Conservation (phyloP, 768 basidiomycete species). For the Kwoniella dendrophila region DNA sequence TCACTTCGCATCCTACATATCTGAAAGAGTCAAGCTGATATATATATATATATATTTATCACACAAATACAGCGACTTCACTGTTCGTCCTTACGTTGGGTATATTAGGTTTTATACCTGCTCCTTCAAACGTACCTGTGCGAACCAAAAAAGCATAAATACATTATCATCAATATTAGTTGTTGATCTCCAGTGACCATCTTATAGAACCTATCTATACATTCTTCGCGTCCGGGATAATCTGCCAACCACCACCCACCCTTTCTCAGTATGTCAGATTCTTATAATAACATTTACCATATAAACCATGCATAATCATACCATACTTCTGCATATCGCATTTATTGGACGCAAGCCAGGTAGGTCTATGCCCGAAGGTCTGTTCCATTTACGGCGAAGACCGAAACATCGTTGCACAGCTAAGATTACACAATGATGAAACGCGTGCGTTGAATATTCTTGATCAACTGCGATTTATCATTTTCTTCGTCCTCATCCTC, state of each 20-base stretch:
- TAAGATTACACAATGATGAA: too few species aligned
- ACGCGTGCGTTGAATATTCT: too few species aligned
- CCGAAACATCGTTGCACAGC: too few species aligned
- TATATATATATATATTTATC: background rate
- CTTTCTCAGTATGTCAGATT: too few species aligned
- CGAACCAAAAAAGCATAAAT: slow-evolving; percentile 31
- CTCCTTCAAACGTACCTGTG: slow-evolving; percentile 36
- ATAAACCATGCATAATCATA: too few species aligned
- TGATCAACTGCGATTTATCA: too few species aligned
- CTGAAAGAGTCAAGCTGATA: background rate
- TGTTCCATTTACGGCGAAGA: too few species aligned
- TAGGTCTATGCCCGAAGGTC: too few species aligned
- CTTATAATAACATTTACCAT: too few species aligned
- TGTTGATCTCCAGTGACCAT: background rate
- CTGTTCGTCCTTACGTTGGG: slow-evolving; percentile 49
- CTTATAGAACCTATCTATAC: background rate
- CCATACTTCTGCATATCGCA: too few species aligned
- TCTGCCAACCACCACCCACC: background rate
- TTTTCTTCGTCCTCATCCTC: too few species aligned
- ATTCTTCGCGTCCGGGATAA: background rate
- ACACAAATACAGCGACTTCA: slow-evolving; percentile 39
- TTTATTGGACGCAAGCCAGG: too few species aligned
- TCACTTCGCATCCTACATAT: background rate
- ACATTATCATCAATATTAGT: background rate
- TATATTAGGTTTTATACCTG: slow-evolving; percentile 48